Evolutionary conservation across 1,139 yeast species (phyloP).

Genomic region (Yamadazyma triangularis): DNA sequence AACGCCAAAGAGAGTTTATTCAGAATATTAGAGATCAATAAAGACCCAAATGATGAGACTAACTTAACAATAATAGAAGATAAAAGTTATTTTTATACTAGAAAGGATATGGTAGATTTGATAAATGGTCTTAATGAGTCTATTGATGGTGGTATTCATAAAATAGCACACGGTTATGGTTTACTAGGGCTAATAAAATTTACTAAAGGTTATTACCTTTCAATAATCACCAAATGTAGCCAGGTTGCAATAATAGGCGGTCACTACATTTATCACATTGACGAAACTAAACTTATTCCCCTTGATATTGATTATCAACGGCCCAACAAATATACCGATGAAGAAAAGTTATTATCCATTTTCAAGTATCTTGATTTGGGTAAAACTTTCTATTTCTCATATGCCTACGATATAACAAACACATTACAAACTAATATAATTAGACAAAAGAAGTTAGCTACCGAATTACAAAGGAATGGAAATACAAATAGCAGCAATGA

Average conservation of each 20-base stretch:
- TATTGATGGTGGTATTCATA: conserved; percentile 66
- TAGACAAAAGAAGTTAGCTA: conserved; percentile 52
- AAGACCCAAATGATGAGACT: conserved; percentile 46
- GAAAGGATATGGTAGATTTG: conserved; percentile 76
- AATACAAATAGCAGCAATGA: conserved; percentile 11
- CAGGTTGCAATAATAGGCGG: conserved; percentile 93
- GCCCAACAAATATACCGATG: conserved; percentile 82
- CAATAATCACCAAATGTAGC: conserved; percentile 78
- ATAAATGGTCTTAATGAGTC: conserved; percentile 44
- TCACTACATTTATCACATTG: conserved; percentile 86
- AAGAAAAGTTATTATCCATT: conserved; percentile 75
- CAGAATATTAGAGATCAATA: conserved; percentile 76
- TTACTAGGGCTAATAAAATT: conserved; percentile 82
- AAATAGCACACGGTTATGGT: conserved; percentile 82
- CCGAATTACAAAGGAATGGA: conserved; percentile 25
- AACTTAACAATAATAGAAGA: conserved; percentile 69
- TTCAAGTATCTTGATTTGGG: conserved; percentile 82
- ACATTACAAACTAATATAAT: conserved; percentile 80
- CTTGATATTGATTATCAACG: conserved; percentile 48
- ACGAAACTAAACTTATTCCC: conserved; percentile 84
- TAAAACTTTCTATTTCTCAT: conserved; percentile 90
- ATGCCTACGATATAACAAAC: conserved; percentile 89
- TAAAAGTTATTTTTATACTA: conserved; percentile 67
- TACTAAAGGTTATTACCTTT: conserved; percentile 76
- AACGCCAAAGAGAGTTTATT: conserved; percentile 84